Evolutionary conservation across 768 basidiomycete genomes (phyloP).

Genomic region (Mycena latifolia): DNA sequence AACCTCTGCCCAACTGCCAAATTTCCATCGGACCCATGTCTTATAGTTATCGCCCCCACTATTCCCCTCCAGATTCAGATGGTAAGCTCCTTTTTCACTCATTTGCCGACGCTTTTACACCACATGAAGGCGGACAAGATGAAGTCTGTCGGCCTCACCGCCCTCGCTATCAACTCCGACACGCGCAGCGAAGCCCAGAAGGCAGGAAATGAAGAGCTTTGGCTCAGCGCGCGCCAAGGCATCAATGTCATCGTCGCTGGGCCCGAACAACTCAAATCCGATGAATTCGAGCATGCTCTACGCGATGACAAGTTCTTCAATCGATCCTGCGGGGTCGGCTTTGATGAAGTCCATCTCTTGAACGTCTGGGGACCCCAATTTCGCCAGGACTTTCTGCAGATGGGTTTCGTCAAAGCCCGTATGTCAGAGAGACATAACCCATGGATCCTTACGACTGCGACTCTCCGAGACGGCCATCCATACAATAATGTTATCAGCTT

Average conservation of each 20-base stretch:
- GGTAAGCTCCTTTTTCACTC: too few species aligned
- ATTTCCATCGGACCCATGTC: too few species aligned
- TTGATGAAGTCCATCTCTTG: conserved; percentile 33
- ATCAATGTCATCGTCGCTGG: not conserved
- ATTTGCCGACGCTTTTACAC: too few species aligned
- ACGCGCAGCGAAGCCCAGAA: too few species aligned
- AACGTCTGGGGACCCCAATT: conserved; percentile 34
- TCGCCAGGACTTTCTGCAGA: conserved; percentile 29
- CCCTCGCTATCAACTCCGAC: too few species aligned
- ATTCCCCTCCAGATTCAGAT: too few species aligned
- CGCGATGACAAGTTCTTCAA: conserved; percentile 18
- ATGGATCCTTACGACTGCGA: conserved; percentile 2
- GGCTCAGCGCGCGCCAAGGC: too few species aligned
- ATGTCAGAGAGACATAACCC: conserved; percentile 1
- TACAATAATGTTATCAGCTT: not conserved
- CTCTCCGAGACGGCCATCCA: not conserved
- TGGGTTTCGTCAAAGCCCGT: conserved; percentile 26
- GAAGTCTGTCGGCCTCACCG: too few species aligned
- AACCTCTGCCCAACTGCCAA: too few species aligned
- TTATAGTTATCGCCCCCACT: too few species aligned
- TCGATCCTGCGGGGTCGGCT: conserved; percentile 16
- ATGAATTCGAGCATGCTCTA: conserved; percentile 15
- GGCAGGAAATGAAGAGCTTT: too few species aligned
- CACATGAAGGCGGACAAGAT: too few species aligned
- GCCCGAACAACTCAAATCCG: conserved; percentile 23